Evolutionary conservation across 192 early-diverging fungal species (phyloP).

Genomic region (Phlyctochytrium planicorne): DNA sequence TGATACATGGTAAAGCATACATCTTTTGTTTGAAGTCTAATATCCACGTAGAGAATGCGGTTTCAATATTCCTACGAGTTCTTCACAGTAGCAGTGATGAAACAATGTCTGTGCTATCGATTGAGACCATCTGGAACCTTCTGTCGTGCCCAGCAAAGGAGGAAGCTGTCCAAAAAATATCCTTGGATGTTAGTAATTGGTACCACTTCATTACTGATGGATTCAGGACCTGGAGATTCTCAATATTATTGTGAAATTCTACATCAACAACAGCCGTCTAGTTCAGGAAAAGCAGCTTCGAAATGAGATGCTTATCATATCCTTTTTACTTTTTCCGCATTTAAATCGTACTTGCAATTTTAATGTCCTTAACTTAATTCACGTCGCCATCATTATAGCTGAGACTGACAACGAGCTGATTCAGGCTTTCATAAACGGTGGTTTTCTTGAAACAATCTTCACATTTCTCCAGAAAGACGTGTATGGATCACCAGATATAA

Average conservation of each 20-base stretch:
- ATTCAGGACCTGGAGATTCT: too few relatives aligned
- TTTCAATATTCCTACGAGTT: too few relatives aligned
- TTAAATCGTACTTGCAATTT: slow-evolving; percentile 2
- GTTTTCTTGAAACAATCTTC: slow-evolving; percentile 15
- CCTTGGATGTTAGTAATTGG: not conserved
- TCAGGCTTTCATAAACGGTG: not conserved
- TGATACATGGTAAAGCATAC: not conserved
- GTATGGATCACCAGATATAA: slow-evolving; percentile 27
- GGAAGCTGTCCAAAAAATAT: slow-evolving; percentile 5
- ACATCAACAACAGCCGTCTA: too few relatives aligned
- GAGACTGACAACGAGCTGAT: slow-evolving; percentile 8
- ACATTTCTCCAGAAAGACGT: slow-evolving; percentile 32
- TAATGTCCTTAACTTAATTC: slow-evolving; percentile 6
- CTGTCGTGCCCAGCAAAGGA: slow-evolving; percentile 12
- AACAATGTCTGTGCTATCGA: too few relatives aligned
- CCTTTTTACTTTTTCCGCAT: slow-evolving; percentile 6
- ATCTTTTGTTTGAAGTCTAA: not conserved
- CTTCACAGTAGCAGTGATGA: too few relatives aligned
- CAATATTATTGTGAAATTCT: too few relatives aligned
- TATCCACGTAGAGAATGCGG: slow-evolving; percentile 1
- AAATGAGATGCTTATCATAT: slow-evolving; percentile 3
- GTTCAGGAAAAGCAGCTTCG: slow-evolving; percentile 1
- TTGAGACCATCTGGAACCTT: too few relatives aligned
- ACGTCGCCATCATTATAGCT: not conserved
- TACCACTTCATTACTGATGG: too few relatives aligned